These are phyloP conservation scores for Penicillium sp. DNA, from an alignment of 2,329 filamentous ascomycete genomes.

Conservation along the genomic window DNA sequence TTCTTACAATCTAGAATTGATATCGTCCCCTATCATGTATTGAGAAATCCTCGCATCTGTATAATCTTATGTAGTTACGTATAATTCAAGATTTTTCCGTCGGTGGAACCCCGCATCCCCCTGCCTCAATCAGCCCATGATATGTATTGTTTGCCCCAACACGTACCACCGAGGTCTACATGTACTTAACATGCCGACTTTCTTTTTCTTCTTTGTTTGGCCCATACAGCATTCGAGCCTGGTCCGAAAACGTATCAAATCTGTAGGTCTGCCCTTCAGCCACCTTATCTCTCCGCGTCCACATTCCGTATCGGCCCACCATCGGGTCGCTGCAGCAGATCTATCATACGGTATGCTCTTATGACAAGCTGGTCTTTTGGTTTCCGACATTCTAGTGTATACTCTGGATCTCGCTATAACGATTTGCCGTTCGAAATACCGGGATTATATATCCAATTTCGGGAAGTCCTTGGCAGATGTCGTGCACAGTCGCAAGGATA, in stretches of 20 bases:
- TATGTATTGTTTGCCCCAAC: background rate
- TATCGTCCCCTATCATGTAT: no score
- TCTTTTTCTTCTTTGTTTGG: background rate
- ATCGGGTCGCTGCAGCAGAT: constrained; percentile 5
- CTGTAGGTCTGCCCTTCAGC: background rate
- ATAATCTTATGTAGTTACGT: no score
- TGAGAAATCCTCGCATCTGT: no score
- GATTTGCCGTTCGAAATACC: background rate
- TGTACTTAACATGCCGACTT: background rate
- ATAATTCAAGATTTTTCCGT: background rate
- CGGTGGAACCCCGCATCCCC: constrained; percentile 4
- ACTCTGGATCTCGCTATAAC: background rate
- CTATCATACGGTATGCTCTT: constrained; percentile 6
- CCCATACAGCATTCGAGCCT: background rate
- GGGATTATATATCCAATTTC: background rate
- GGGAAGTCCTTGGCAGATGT: background rate
- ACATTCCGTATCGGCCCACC: constrained; percentile 18
- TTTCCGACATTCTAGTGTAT: background rate
- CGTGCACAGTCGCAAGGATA: constrained; percentile 1
- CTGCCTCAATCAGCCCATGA: constrained; percentile 7
- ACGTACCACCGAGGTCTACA: no score
- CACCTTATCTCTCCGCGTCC: constrained; percentile 9
- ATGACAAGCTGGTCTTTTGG: background rate
- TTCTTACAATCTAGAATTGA: no score
- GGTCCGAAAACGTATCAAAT: background rate